Percentiles rank a stretch among this genome's conserved stretches.
Conservation (phyloP, 2,329 filamentous ascomycete species). For the Dothideomycetes sp. region DNA sequence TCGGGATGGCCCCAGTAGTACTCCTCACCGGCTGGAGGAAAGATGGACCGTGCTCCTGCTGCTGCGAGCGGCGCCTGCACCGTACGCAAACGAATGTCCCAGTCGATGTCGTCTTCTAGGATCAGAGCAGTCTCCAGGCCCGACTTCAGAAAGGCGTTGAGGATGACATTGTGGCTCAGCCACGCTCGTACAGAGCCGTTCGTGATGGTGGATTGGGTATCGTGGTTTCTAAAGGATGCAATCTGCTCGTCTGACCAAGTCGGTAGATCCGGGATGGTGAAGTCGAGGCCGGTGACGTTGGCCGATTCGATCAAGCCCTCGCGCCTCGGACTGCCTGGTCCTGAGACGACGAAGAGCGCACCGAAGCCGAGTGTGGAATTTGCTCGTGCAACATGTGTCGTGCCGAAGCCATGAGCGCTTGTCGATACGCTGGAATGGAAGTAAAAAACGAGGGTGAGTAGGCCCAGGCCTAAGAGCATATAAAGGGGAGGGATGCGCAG, state of each 20-base stretch:
- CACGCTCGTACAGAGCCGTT: conserved; percentile 28
- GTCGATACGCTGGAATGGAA: conserved; percentile 1
- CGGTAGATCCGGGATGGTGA: conserved; percentile 27
- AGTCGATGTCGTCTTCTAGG: conserved; percentile 36
- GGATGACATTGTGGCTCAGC: conserved; percentile 28
- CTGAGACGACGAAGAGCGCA: conserved; percentile 27
- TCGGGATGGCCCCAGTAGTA: conserved; percentile 28
- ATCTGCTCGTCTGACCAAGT: conserved; percentile 26
- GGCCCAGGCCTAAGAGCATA: conserved; percentile 3
- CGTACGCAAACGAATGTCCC: conserved; percentile 33
- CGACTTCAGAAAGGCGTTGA: conserved; percentile 30
- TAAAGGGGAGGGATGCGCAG: conserved; percentile 8
- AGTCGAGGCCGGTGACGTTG: conserved; percentile 26
- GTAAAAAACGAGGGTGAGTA: conserved; percentile 5
- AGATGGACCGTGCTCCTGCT: conserved; percentile 25
- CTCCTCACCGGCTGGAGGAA: conserved; percentile 5
- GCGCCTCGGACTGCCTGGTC: conserved; percentile 22
- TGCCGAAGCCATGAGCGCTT: conserved; percentile 3
- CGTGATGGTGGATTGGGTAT: conserved; percentile 21
- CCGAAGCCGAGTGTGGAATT: conserved; percentile 21
- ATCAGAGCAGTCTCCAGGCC: conserved; percentile 31
- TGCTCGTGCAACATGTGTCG: conserved; percentile 1
- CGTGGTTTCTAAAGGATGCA: conserved; percentile 15
- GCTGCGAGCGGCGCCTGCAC: conserved; percentile 29
- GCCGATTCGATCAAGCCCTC: conserved; percentile 26